Evolutionary conservation across 306 rosid species (phyloP).

Genomic region (Prunus campanulata): DNA sequence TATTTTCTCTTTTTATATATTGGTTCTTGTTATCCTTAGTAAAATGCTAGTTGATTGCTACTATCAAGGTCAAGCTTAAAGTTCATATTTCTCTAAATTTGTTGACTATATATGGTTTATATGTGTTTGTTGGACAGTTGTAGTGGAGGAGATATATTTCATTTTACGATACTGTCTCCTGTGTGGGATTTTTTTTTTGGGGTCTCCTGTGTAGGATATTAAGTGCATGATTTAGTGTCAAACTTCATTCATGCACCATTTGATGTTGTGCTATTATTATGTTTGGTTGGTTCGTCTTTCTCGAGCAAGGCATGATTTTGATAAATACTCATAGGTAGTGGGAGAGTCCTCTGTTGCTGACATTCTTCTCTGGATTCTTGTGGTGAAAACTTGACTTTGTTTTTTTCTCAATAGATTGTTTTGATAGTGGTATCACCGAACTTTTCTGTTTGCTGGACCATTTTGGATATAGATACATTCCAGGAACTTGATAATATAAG

Average conservation of each 20-base stretch:
- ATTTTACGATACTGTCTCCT: not conserved
- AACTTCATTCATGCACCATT: conserved; percentile 9
- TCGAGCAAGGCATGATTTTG: not conserved
- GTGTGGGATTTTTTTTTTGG: too few relatives aligned
- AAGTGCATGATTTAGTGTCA: not conserved
- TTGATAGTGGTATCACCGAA: not conserved
- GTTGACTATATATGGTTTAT: not conserved
- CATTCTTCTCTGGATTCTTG: not conserved
- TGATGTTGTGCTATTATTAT: not conserved
- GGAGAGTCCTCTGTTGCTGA: not conserved
- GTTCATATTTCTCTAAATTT: too few relatives aligned
- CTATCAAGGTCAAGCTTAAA: not conserved
- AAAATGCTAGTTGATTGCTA: too few relatives aligned
- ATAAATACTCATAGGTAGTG: not conserved
- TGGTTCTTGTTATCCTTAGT: too few relatives aligned
- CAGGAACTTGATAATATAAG: not conserved
- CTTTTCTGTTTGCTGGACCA: conserved; percentile 1
- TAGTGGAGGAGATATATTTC: not conserved
- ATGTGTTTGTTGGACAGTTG: not conserved
- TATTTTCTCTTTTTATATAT: not conserved
- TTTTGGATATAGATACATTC: not conserved
- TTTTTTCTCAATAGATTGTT: not conserved
- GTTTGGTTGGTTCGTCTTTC: not conserved
- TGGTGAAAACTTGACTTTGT: not conserved
- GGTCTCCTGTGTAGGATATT: not conserved